Percentiles rank a stretch among this genome's conserved stretches.
Evolutionary conservation across 2,329 filamentous ascomycete species (phyloP).

Genomic region (Cytospora chrysosperma): DNA sequence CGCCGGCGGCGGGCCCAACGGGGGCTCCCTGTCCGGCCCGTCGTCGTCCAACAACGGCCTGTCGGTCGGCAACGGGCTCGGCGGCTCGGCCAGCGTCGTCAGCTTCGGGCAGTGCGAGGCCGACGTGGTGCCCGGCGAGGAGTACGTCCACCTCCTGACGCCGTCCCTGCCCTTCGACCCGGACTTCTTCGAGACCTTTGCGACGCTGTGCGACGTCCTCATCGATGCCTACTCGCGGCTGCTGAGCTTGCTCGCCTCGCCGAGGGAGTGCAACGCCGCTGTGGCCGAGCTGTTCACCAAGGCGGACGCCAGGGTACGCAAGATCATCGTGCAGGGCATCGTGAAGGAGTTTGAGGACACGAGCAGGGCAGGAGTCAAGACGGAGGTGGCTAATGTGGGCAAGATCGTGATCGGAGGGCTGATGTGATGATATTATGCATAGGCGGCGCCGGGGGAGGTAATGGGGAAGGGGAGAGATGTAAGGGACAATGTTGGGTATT

Average conservation of each 20-base stretch:
- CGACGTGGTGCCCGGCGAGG: slow-evolving; percentile 75
- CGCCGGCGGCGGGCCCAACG: slow-evolving; percentile 20
- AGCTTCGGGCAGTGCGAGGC: slow-evolving; percentile 59
- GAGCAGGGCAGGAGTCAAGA: slow-evolving; percentile 71
- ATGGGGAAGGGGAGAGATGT: not conserved
- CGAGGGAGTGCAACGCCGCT: slow-evolving; percentile 66
- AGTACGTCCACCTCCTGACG: slow-evolving; percentile 87
- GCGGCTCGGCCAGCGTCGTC: slow-evolving; percentile 47
- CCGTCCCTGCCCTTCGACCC: slow-evolving; percentile 92
- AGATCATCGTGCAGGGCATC: slow-evolving; percentile 82
- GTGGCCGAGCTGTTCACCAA: slow-evolving; percentile 88
- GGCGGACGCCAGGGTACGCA: slow-evolving; percentile 80
- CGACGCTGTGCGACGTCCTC: slow-evolving; percentile 90
- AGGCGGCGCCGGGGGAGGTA: not conserved
- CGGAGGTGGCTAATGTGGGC: slow-evolving; percentile 80
- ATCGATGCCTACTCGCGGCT: slow-evolving; percentile 89
- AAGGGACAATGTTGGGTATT: not conserved
- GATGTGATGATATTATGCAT: slow-evolving; percentile 49
- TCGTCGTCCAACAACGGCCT: slow-evolving; percentile 10
- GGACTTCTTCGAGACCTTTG: slow-evolving; percentile 95
- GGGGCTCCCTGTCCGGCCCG: slow-evolving; percentile 17
- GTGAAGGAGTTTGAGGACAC: slow-evolving; percentile 93
- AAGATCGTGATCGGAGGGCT: slow-evolving; percentile 87
- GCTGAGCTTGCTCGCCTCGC: slow-evolving; percentile 70
- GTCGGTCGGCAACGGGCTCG: slow-evolving; percentile 31